Conservation (phyloP, 495 filamentous ascomycete genomes). For the Recurvomyces mirabilis region DNA sequence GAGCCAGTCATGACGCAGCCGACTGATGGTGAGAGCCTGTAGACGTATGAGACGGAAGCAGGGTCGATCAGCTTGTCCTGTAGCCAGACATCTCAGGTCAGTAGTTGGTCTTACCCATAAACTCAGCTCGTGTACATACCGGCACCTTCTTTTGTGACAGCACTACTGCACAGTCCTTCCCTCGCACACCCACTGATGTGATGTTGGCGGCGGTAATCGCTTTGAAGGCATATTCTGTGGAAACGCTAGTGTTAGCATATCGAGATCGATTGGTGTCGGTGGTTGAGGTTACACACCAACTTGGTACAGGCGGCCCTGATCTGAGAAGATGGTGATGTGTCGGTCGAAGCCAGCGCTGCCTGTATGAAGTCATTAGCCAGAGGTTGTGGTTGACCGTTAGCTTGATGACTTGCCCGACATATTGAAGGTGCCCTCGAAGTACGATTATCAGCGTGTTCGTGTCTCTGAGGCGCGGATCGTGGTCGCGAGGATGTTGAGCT, state of each 20-base stretch:
- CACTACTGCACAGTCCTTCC: conserved; percentile 93
- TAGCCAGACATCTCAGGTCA: not conserved
- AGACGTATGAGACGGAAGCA: conserved; percentile 91
- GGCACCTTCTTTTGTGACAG: conserved; percentile 99
- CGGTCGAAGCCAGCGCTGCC: conserved; percentile 94
- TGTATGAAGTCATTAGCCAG: too few species aligned
- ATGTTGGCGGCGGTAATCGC: conserved; percentile 98
- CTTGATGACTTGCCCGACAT: too few species aligned
- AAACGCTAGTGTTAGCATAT: conserved; percentile 2
- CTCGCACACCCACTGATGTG: conserved; percentile 88
- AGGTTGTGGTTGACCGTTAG: too few species aligned
- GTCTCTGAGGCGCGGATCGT: too few species aligned
- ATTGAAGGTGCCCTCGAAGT: too few species aligned
- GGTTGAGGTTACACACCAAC: conserved; percentile 60
- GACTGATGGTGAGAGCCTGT: conserved; percentile 89
- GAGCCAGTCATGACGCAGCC: conserved; percentile 98
- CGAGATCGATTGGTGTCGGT: not conserved
- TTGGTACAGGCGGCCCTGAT: conserved; percentile 97
- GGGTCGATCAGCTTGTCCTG: conserved; percentile 99
- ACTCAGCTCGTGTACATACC: conserved; percentile 51
- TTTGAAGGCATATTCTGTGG: conserved; percentile 98
- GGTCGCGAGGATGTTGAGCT: too few species aligned
- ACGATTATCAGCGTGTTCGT: too few species aligned
- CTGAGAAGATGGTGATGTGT: conserved; percentile 99
- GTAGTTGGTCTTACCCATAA: conserved; percentile 6